Evolutionary conservation across 2,329 filamentous ascomycete species (phyloP), one percentile per base, ranked within the genome.

Genomic region (Plenodomus biglobosus): DNA sequence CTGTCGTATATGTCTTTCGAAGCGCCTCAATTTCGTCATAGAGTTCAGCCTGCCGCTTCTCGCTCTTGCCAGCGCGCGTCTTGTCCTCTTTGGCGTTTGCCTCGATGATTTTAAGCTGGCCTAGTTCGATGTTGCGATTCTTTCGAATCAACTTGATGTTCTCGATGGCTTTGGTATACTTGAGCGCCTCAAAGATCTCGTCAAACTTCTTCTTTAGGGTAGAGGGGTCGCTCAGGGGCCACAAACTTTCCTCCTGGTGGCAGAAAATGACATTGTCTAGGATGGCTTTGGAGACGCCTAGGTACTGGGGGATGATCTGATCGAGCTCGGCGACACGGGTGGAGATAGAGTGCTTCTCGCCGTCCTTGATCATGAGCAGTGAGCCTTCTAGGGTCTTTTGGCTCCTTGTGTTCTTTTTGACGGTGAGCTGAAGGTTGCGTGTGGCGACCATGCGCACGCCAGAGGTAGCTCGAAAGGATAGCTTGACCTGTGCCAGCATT

Each of bases 261-360:
- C 94, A 99, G 74, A 99, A 99, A 59, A 99, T 96, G 69, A 99
- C 94, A 49, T 87, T 88, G 58, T 97, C 92, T 20, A 99, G 80
- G 46, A 99, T 86, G 11, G 94, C 92, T 46, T 86, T 85, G 1
- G 91, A 94, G 3, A 96, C 94, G 32, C 94, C 94, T 0, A 99
- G 80, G 57, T 90, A 87, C 59, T 88, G 83, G 0, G 92, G 91
- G 69, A 99, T 86, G 58, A 92, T 82, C 56, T 85, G 80, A 69
- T 96, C 88, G 27, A 97, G 80, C 59, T 96, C 89, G 8, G 85
- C 85, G 16, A 90, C 85, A 36, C 87, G 85, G 2, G 88, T 90
- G 1, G 92, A 96, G 30, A 92, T 83, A 4, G 86, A 83, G 4
- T 82, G 85, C 48, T 86, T 83, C 71, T 96, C 90, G 42, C 92